These are phyloP conservation scores for Cercospora janseana DNA, from an alignment of 2,329 filamentous ascomycete genomes.

Conservation along the genomic window DNA sequence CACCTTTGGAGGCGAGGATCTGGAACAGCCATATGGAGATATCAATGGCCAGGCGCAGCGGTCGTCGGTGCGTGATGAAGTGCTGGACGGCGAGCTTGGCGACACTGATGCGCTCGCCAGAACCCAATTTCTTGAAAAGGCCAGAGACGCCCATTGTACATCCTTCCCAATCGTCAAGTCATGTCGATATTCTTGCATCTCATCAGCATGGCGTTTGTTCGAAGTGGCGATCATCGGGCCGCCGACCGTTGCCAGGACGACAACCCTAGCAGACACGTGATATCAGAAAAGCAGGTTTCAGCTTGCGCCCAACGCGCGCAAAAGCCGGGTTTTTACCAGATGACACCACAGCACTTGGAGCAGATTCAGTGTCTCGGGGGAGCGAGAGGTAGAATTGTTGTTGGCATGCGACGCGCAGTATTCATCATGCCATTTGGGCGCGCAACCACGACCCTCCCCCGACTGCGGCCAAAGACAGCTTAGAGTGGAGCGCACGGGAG, in stretches of 20 bases:
- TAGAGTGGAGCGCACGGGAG: constrained; percentile 1
- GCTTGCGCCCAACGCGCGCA: constrained; percentile 9
- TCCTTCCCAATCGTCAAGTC: neutral
- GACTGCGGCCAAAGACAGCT: neutral
- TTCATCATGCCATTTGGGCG: neutral
- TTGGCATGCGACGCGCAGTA: constrained; percentile 8
- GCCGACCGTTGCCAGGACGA: constrained; percentile 4
- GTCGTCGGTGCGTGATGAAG: constrained; percentile 66
- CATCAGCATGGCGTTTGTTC: neutral
- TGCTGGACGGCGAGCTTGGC: constrained; percentile 78
- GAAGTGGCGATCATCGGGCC: neutral
- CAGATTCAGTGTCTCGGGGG: neutral
- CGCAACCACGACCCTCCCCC: neutral
- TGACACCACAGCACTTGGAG: neutral
- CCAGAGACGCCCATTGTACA: constrained; percentile 48
- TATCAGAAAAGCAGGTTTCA: constrained; percentile 2
- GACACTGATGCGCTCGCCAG: constrained; percentile 74
- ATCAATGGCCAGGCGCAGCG: constrained; percentile 85
- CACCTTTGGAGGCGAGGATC: constrained; percentile 77
- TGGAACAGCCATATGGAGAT: constrained; percentile 98
- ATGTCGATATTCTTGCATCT: neutral
- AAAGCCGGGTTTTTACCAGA: constrained; percentile 4
- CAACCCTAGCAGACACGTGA: constrained; percentile 3
- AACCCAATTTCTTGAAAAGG: constrained; percentile 85
- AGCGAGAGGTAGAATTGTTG: neutral